A percentile compares a stretch with the other conserved stretches of the same genome.
These are phyloP conservation scores for Nyssa sinensis DNA, from an alignment of 148 eudicot genomes.

Conservation along the genomic window DNA sequence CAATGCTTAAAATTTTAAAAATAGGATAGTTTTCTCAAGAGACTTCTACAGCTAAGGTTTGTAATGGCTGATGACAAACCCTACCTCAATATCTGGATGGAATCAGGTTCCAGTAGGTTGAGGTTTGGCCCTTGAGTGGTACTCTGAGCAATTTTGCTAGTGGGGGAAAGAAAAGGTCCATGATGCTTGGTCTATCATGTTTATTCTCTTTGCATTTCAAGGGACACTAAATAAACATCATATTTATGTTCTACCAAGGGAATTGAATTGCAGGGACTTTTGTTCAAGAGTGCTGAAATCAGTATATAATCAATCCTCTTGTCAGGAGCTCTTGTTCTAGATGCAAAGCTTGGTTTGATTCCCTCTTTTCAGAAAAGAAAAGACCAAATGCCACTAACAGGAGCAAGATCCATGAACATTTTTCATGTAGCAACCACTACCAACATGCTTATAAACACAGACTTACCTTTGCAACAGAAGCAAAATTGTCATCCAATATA, in stretches of 20 bases:
- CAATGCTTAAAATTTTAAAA: no score
- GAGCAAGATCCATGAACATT: not conserved
- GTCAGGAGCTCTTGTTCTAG: not conserved
- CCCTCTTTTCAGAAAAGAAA: not conserved
- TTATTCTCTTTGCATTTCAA: not conserved
- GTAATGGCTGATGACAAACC: not conserved
- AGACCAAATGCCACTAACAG: constrained; percentile 1
- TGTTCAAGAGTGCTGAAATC: not conserved
- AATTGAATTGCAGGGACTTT: no score
- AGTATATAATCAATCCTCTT: not conserved
- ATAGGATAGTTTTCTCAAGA: not conserved
- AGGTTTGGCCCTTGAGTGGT: not conserved
- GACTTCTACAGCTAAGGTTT: not conserved
- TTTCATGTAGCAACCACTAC: not conserved
- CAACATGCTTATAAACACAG: not conserved
- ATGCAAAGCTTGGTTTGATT: not conserved
- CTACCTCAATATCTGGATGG: not conserved
- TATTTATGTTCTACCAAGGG: no score
- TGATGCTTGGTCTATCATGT: no score
- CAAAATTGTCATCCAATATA: constrained; percentile 93
- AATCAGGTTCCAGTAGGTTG: not conserved
- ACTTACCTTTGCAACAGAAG: constrained; percentile 92
- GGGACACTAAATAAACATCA: not conserved
- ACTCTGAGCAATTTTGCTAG: not conserved
- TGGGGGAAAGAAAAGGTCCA: not conserved